Evolutionary conservation across 768 basidiomycete genomes (phyloP).

Genomic region (Cyclocybe aegerita): DNA sequence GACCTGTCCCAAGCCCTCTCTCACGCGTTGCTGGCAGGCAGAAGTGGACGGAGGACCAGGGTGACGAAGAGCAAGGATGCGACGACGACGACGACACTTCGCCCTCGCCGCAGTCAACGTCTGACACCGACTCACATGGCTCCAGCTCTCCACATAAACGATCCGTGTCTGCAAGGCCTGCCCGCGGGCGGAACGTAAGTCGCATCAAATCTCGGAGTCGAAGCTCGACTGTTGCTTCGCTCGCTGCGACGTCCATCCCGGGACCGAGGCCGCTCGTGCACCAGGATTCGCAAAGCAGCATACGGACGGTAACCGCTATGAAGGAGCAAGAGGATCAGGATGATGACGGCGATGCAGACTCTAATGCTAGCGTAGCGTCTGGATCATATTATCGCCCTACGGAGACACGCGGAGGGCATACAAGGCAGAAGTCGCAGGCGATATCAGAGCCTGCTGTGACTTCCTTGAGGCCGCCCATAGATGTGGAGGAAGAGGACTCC

Average conservation of each 20-base stretch:
- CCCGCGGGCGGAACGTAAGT: conserved; percentile 27
- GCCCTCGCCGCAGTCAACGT: conserved; percentile 69
- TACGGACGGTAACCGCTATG: conserved; percentile 64
- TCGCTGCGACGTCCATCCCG: conserved; percentile 36
- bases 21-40: conserved; percentile 57
- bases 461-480: conserved; percentile 11
- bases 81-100: conserved; percentile 52
- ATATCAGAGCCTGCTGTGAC: conserved; percentile 29
- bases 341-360: background rate
- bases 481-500: conserved; percentile 8
- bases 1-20: conserved; percentile 62
- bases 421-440: conserved; percentile 28
- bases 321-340: conserved; percentile 20
- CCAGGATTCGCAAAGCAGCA: conserved; percentile 63
- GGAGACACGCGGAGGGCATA: conserved; percentile 18
- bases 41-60: conserved; percentile 54
- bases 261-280: conserved; percentile 31
- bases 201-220: conserved; percentile 50
- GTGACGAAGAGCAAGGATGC: conserved; percentile 26
- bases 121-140: conserved; percentile 56
- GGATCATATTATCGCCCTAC: conserved; percentile 26
- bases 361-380: conserved; percentile 12
- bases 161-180: conserved; percentile 29
- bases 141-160: conserved; percentile 30
- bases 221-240: conserved; percentile 66